Conservation (phyloP, 345 rosid genomes). For the Dipteronia sinensis region DNA sequence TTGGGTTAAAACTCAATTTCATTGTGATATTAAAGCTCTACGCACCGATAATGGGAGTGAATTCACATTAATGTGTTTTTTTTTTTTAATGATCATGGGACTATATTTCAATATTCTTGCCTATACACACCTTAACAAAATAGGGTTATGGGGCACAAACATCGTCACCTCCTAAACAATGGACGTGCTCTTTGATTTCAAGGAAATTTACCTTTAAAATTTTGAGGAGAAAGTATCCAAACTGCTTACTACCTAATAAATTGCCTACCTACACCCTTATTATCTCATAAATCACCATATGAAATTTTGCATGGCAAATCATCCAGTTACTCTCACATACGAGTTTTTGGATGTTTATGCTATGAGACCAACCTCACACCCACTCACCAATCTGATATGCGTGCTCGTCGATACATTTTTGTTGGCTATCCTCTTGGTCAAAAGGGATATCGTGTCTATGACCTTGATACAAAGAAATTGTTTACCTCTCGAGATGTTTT, state of each 20-base stretch:
- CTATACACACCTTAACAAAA: constrained; percentile 4
- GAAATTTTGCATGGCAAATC: too few relatives aligned
- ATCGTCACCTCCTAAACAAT: not conserved
- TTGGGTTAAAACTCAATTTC: constrained; percentile 16
- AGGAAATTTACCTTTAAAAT: not conserved
- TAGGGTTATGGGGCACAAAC: constrained; percentile 7
- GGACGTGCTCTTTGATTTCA: not conserved
- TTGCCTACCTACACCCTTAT: not conserved
- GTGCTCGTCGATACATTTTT: too few relatives aligned
- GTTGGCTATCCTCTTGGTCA: too few relatives aligned
- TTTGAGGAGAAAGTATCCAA: not conserved
- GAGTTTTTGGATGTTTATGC: not conserved
- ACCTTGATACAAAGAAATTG: too few relatives aligned
- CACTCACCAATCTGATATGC: too few relatives aligned
- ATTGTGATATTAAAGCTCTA: not conserved
- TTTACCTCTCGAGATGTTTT: too few relatives aligned
- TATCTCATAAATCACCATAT: too few relatives aligned
- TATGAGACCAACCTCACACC: not conserved
- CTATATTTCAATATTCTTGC: constrained; percentile 11
- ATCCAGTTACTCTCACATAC: not conserved
- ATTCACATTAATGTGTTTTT: not conserved
- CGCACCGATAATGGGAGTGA: not conserved
- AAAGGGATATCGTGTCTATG: too few relatives aligned
- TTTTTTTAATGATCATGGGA: not conserved
- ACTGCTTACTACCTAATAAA: not conserved